Evolutionary conservation across 2,329 filamentous ascomycete species (phyloP), one percentile per base, ranked within the genome.

Genomic region (Raffaelea arxii): DNA sequence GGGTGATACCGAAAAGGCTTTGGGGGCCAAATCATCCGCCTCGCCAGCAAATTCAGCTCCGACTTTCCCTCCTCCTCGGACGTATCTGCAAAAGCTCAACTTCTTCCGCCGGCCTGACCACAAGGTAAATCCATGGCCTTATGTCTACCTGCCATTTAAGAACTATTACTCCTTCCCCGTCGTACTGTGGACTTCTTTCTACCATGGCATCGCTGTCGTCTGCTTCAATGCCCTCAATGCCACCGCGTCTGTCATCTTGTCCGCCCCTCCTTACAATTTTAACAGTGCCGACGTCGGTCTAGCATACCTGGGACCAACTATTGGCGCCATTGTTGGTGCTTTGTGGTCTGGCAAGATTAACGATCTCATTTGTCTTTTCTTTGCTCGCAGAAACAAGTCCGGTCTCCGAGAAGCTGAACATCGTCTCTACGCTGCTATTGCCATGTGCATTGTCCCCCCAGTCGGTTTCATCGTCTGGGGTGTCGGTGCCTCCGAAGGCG

Each of bases 381-480:
- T 32, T 9, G 27, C 27, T 16, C 27, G 27, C 27, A n/a, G n/a
- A n/a, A n/a, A n/a, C n/a, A n/a, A n/a, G n/a, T n/a, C n/a, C n/a
- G n/a, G n/a, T n/a, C n/a, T n/a, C n/a, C n/a, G n/a, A n/a, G n/a
- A n/a, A n/a, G n/a, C n/a, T n/a, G n/a, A n/a, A n/a, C n/a, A n/a
- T n/a, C n/a, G n/a, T n/a, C n/a, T n/a, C n/a, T n/a, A n/a, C n/a
- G n/a, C n/a, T n/a, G n/a, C n/a, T n/a, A n/a, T n/a, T n/a, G n/a
- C n/a, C n/a, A n/a, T n/a, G n/a, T n/a, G n/a, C n/a, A 10, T 56
- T n/a, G 32, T 49, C 2, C 58, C 56, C 11, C 49, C 61, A 10
- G 50, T 52, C 1, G 66, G 65, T 2, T 58, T 72, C 22, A 64
- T 73, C 43, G 51, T 71, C 5, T 72, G 69, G 69, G 71, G 71